Conservation (phyloP, 352 stramenopile genomes). For the Globisporangium canariense region DNA sequence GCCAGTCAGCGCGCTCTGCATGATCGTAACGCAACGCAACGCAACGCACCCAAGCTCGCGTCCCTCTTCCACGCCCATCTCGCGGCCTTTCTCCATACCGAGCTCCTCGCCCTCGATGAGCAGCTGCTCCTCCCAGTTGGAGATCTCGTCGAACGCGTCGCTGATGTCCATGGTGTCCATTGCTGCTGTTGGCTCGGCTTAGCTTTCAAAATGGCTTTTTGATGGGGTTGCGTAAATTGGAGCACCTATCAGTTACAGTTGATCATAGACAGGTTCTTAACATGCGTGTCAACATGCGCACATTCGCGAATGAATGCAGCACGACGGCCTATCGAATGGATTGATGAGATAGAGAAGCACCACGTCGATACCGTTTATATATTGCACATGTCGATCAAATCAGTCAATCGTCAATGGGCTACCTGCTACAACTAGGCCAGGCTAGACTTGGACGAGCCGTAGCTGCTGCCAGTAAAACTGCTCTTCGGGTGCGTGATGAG, state of each 20-base stretch:
- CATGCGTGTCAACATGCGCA: neutral
- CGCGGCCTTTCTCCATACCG: conserved; percentile 46
- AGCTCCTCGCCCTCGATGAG: conserved; percentile 66
- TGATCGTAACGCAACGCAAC: neutral
- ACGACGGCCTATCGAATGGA: neutral
- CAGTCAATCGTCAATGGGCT: too few relatives aligned
- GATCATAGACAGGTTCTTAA: neutral
- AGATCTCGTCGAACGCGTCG: conserved; percentile 75
- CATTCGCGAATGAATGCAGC: neutral
- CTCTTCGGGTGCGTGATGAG: conserved; percentile 37
- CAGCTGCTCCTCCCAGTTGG: conserved; percentile 61
- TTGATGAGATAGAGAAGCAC: neutral
- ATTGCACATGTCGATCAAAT: neutral
- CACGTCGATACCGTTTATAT: neutral
- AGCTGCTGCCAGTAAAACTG: conserved; percentile 17
- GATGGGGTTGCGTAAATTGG: neutral
- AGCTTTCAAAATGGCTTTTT: neutral
- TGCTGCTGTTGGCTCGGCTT: neutral
- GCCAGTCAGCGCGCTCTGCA: neutral
- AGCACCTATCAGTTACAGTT: neutral
- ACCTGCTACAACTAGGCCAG: conserved; percentile 1
- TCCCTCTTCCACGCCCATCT: conserved; percentile 70
- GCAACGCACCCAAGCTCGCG: conserved; percentile 58
- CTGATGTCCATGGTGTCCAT: conserved; percentile 49
- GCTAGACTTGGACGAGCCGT: conserved; percentile 23